Percentiles rank a stretch among this genome's conserved stretches.
Conservation (phyloP, 768 basidiomycete genomes). For the Lyophyllum atratum region DNA sequence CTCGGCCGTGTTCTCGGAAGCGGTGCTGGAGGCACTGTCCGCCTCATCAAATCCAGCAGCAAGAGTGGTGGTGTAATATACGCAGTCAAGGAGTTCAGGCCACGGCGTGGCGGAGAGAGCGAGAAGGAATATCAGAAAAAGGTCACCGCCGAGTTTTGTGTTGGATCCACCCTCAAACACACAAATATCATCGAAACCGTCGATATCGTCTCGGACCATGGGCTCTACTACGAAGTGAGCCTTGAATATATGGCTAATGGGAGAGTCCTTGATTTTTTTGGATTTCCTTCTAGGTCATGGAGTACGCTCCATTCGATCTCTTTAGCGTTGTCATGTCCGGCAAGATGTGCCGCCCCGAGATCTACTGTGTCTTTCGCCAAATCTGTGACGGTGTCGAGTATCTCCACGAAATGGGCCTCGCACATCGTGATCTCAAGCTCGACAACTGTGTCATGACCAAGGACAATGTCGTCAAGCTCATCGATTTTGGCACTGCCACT, state of each 20-base stretch:
- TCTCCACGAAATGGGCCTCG: constrained; percentile 95
- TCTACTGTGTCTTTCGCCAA: constrained; percentile 98
- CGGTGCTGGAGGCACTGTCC: constrained; percentile 97
- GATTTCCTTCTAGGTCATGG: constrained; percentile 80
- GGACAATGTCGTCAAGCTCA: constrained; percentile 94
- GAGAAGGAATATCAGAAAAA: constrained; percentile 99
- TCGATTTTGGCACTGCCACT: constrained; percentile 99
- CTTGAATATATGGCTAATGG: no score
- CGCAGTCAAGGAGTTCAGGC: constrained; percentile 97
- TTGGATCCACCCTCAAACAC: constrained; percentile 92
- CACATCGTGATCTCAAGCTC: constrained; percentile 97
- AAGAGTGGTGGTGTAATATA: constrained; percentile 87
- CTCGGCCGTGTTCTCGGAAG: constrained; percentile 95
- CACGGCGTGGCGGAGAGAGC: constrained; percentile 83
- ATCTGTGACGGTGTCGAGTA: constrained; percentile 98
- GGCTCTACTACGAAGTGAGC: constrained; percentile 96
- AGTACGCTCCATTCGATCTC: constrained; percentile 97
- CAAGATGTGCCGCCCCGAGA: constrained; percentile 97
- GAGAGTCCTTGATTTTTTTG: no score
- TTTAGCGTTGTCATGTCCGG: constrained; percentile 99
- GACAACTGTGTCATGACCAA: constrained; percentile 99
- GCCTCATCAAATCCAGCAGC: constrained; percentile 84
- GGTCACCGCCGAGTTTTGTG: constrained; percentile 98
- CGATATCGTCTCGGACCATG: constrained; percentile 97
- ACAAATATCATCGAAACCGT: constrained; percentile 97